Percentiles rank a stretch among this genome's conserved stretches.
Conservation (phyloP, 2,329 filamentous ascomycete species). For the Pestalotiopsis sp. region DNA sequence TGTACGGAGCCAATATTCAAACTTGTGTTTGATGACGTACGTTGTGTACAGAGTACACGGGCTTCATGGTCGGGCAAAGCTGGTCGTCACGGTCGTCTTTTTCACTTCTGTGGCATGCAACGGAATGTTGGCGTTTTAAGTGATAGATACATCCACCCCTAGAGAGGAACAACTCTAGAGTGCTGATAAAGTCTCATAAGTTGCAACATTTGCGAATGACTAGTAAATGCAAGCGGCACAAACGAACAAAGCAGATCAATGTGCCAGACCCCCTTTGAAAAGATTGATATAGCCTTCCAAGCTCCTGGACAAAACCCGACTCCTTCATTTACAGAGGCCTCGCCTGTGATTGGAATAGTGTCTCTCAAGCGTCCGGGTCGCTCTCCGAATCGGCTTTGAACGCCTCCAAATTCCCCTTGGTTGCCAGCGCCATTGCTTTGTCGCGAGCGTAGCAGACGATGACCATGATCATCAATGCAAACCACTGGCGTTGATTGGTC, state of each 20-base stretch:
- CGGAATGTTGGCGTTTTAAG: no score
- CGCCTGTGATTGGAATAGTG: not conserved
- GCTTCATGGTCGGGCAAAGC: not conserved
- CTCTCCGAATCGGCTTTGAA: not conserved
- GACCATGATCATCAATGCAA: conserved; percentile 33
- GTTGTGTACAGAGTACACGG: not conserved
- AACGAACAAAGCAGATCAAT: not conserved
- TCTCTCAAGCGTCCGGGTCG: conserved; percentile 19
- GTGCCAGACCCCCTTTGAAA: not conserved
- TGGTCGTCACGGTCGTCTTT: no score
- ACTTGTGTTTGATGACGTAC: not conserved
- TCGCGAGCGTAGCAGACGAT: conserved; percentile 36
- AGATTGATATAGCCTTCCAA: not conserved
- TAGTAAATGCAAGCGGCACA: not conserved
- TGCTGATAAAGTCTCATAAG: not conserved
- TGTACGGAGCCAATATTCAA: not conserved
- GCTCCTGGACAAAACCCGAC: no score
- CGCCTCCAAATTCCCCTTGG: conserved; percentile 2
- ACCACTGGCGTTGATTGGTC: conserved; percentile 33
- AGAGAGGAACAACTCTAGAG: no score
- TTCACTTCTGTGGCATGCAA: no score
- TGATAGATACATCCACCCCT: no score
- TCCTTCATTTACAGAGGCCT: not conserved
- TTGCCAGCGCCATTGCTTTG: conserved; percentile 17
- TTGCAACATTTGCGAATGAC: not conserved